phyloP scores from a whole-genome alignment of 768 basidiomycete species.

The Asterophora parasitica region DNA sequence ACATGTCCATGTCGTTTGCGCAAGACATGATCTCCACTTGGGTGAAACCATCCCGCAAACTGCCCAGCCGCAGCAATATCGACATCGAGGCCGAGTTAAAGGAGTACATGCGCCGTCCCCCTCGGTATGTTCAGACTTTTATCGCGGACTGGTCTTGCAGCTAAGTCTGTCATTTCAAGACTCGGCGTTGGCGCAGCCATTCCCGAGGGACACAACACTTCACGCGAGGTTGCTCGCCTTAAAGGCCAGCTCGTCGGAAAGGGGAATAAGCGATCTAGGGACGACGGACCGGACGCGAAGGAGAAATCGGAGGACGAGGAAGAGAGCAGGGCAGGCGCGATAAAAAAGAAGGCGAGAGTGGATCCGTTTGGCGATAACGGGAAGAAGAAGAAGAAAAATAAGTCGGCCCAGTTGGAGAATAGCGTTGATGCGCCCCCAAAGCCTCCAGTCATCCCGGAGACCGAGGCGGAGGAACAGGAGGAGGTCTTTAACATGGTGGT shows the following conservation, averaged over 20 bases:
- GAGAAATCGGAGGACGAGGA: conserved; percentile 43
- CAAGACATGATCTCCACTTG: conserved; percentile 73
- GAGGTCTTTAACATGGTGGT: conserved; percentile 3
- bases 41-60: conserved; percentile 53
- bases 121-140: conserved; percentile 43
- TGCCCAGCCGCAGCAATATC: conserved; percentile 30
- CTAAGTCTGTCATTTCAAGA: conserved; percentile 21
- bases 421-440: neutral
- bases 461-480: conserved; percentile 1
- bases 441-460: neutral
- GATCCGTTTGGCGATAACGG: conserved; percentile 53
- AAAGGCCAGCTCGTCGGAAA: conserved; percentile 53
- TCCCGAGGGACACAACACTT: conserved; percentile 40
- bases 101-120: conserved; percentile 63
- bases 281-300: conserved; percentile 30
- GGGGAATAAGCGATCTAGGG: conserved; percentile 42
- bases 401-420: neutral
- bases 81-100: conserved; percentile 53
- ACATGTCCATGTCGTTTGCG: conserved; percentile 73
- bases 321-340: conserved; percentile 52
- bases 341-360: conserved; percentile 52
- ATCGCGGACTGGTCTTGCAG: too few species aligned
- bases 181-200: conserved; percentile 71
- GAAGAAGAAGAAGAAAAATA: conserved; percentile 36
- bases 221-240: conserved; percentile 57